phyloP scores from a whole-genome alignment of 2,329 filamentous ascomycete species.

The Leptographium flavum region DNA sequence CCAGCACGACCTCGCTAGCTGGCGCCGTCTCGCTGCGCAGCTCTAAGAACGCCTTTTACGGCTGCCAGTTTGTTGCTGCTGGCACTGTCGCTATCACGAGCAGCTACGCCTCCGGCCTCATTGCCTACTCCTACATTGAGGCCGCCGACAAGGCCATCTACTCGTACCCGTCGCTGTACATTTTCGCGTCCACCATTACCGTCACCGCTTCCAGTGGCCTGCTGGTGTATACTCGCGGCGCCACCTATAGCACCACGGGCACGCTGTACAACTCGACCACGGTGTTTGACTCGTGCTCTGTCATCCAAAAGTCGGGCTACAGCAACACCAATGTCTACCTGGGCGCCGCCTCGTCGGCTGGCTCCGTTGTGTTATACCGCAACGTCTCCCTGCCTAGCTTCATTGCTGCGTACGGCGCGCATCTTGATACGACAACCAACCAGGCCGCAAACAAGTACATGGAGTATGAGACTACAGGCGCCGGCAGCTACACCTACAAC shows the following conservation, averaged over 20 bases:
- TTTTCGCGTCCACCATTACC: conserved; percentile 27
- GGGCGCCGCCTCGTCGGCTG: conserved; percentile 24
- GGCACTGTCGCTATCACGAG: conserved; percentile 17
- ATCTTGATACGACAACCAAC: conserved; percentile 19
- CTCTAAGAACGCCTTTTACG: conserved; percentile 26
- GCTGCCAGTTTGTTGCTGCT: conserved; percentile 26
- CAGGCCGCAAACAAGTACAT: conserved; percentile 20
- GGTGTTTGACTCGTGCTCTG: conserved; percentile 24
- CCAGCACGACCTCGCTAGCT: conserved; percentile 13
- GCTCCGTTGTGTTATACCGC: conserved; percentile 25
- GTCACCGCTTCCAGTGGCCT: conserved; percentile 20
- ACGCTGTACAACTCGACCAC: conserved; percentile 23
- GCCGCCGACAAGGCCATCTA: conserved; percentile 27
- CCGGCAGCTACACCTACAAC: conserved; percentile 25
- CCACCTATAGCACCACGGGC: conserved; percentile 7
- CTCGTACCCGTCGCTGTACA: conserved; percentile 24
- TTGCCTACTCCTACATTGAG: conserved; percentile 30
- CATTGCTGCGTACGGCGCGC: conserved; percentile 21
- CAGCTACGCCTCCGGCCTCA: conserved; percentile 19
- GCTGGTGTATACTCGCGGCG: conserved; percentile 26
- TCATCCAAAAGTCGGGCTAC: conserved; percentile 19
- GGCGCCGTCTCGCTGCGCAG: conserved; percentile 21
- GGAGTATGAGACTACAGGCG: conserved; percentile 26
- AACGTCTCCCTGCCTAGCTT: conserved; percentile 22
- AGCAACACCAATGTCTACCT: conserved; percentile 26